Evolutionary conservation across 2,329 filamentous ascomycete species (phyloP).

Genomic region (Cryphonectria radicalis): DNA sequence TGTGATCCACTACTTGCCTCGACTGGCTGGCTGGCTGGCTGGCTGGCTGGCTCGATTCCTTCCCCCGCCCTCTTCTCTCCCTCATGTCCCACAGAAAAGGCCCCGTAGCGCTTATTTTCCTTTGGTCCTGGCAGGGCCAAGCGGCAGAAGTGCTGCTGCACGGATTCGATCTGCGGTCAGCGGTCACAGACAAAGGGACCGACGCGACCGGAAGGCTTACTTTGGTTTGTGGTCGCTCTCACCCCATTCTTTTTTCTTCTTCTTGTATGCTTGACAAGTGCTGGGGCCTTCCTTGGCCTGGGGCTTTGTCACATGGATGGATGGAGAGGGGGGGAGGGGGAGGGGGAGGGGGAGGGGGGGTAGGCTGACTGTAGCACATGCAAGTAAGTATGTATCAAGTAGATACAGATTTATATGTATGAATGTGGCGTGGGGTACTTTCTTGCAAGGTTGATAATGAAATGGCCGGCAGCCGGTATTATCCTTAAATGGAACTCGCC

Average conservation of each 20-base stretch:
- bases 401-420: not conserved
- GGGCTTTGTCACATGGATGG: too few species aligned
- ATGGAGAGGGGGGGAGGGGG: too few species aligned
- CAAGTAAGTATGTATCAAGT: not conserved
- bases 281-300: too few species aligned
- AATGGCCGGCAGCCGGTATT: not conserved
- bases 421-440: not conserved
- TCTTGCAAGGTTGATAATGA: not conserved
- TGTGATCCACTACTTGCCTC: not conserved
- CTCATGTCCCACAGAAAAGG: not conserved
- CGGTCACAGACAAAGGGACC: not conserved
- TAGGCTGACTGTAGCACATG: not conserved
- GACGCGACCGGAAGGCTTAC: not conserved
- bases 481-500: not conserved
- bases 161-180: not conserved
- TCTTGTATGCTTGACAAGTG: too few species aligned
- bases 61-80: too few species aligned
- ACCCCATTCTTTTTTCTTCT: not conserved
- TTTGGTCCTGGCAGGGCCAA: not conserved
- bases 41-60: too few species aligned
- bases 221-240: not conserved
- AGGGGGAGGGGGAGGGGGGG: too few species aligned
- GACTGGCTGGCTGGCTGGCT: too few species aligned
- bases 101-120: not conserved
- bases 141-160: too few species aligned